Evolutionary conservation across 331 rosid genomes (phyloP), one percentile per base, ranked within the genome.

Genomic region (Erythrophleum ivorense): DNA sequence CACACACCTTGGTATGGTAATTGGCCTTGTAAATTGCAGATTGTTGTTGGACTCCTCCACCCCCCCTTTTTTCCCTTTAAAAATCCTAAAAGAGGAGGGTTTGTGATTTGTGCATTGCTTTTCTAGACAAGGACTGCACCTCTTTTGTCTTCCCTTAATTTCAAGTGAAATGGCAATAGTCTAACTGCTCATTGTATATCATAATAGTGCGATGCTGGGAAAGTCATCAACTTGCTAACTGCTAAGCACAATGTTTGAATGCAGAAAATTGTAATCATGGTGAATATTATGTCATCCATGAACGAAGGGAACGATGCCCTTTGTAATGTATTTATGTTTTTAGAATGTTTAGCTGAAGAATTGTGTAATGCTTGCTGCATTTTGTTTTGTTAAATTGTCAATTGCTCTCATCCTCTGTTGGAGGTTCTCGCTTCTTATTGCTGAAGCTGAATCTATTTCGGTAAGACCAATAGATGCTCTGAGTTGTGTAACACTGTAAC

Each of bases 1-100:
- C 94, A 89, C 86, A 94, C 97, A 13, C 98, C 97, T 79, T 89
- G 97, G 98, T 94, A 90, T 77, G 84, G 33, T 15, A 34, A 36
- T 74, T 80, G 63, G 36, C 9, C 71, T 78, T 48, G 9, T 79
- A 59, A 57, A 67, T 4, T 50, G 34, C 43, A 24, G 63, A 64
- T 40, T 83, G 50, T 73, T 77, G 38, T 71, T 69, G 5, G 50
- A 19, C 3, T 0, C 12, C 3, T 38, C 41, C 4, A 10, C 36
- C 71, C 31, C 43, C 60, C 14, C 73, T 49, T 40, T 57, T 24
- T 24, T 24, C 29, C 29, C 29, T 24, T 24, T 24, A 0, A 2
- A 38, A 65, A 7, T 19, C 7, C n/a, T 52, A 33, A 73, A 9
- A 9, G 7, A 45, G 43, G 52, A 18, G 50, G 49, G 40, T 72